Conservation (phyloP, 2,329 filamentous ascomycete species). For the Talaromyces sp. region DNA sequence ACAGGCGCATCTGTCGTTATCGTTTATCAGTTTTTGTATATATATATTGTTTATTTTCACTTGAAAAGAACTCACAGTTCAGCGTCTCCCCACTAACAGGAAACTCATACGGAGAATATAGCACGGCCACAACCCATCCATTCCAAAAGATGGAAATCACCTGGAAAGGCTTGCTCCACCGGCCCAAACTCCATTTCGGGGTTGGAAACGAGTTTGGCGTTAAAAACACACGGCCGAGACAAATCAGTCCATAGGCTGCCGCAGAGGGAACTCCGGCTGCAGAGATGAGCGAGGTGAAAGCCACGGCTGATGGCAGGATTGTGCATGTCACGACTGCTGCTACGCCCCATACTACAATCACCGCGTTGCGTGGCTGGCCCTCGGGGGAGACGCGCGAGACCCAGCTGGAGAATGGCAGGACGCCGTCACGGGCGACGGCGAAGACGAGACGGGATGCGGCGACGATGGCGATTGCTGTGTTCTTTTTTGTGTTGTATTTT, state of each 20-base stretch:
- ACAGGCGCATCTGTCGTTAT: slow-evolving; percentile 40
- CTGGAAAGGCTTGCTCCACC: slow-evolving; percentile 42
- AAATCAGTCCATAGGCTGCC: slow-evolving; percentile 49
- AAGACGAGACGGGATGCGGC: slow-evolving; percentile 58
- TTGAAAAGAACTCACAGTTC: slow-evolving; percentile 42
- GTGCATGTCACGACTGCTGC: slow-evolving; percentile 53
- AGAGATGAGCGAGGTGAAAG: slow-evolving; percentile 50
- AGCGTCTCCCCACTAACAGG: slow-evolving; percentile 39
- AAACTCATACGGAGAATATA: slow-evolving; percentile 43
- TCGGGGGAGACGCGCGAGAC: slow-evolving; percentile 48
- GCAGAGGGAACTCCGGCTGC: slow-evolving; percentile 49
- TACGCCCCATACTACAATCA: slow-evolving; percentile 53
- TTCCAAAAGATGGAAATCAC: slow-evolving; percentile 46
- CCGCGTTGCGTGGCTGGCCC: slow-evolving; percentile 55
- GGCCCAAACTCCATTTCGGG: slow-evolving; percentile 42
- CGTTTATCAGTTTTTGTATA: slow-evolving; percentile 15
- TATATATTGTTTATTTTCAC: too few species aligned
- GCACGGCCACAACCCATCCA: slow-evolving; percentile 44
- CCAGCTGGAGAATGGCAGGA: slow-evolving; percentile 54
- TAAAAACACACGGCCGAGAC: slow-evolving; percentile 42
- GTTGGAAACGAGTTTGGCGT: slow-evolving; percentile 45
- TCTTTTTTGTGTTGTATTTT: slow-evolving; percentile 26
- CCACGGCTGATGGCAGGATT: slow-evolving; percentile 50
- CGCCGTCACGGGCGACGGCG: slow-evolving; percentile 56
- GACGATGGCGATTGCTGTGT: slow-evolving; percentile 55